Base-by-base conservation (phyloP, 768 basidiomycete genomes). In the Rhodosporidiobolus odoratus region DNA sequence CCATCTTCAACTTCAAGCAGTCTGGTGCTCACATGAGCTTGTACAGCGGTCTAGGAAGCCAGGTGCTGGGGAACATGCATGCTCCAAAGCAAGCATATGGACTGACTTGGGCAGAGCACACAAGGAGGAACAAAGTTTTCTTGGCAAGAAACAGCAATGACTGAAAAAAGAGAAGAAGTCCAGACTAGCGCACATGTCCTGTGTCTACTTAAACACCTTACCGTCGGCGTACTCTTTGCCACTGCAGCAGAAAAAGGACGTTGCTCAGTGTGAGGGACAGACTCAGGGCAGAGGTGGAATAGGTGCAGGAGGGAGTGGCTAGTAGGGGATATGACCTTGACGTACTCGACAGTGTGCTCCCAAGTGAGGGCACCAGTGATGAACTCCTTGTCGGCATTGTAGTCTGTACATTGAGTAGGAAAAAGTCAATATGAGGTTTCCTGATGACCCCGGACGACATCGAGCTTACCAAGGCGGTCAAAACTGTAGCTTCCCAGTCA, bases 351-450 rank as follows among this genome's bases (percentile, higher is more conserved):
- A 81, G 89, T 87, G 70, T 95, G 81, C 82, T 95, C 92, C 95
- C 95, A 97, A 58, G 92, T 90, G 75, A 95, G 85, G 34, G 90
- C 90, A 75, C 84, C 89, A 84, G 92, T 91, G 78, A 98, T 93
- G 86, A 89, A 94, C 70, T 83, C 83, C 84, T 93, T 93, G 77
- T 97, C 88, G 25, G 82, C 88, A 58, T 81, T 63, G 61, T 65
- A 74, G 80, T 97, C 84, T 30, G 52, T 30, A 94, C 81, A 23
- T 13, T 53, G 4, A 12, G 27, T 13, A 53, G 19, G 52, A 30
- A 12, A 50, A 45, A 23, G 48, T 53, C 52, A 53, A 23, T 23
- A 30, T n/a, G 12, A 23, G 48, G 9, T 25, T 8, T 9, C 19
- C 9, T 8, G n/a, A n/a, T n/a, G n/a, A n/a, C n/a, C n/a, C n/a